These are phyloP conservation scores for Thalassiosira allenii DNA, from an alignment of 352 stramenopile genomes.

Conservation along the genomic window DNA sequence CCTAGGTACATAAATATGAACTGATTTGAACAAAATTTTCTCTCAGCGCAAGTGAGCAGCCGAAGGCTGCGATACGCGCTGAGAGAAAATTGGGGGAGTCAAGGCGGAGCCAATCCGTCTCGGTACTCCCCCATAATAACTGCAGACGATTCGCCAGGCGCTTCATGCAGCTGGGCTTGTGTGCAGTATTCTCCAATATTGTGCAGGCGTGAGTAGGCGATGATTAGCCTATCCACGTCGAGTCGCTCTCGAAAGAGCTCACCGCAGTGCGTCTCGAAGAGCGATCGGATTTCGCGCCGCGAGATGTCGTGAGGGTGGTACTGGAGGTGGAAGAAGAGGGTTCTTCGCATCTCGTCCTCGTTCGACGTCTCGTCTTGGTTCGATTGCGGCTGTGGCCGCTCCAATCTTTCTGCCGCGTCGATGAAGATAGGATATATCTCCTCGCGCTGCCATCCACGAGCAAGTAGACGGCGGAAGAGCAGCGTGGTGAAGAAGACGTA, in stretches of 20 bases:
- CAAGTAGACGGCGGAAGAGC: constrained; percentile 10
- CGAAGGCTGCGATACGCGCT: too few relatives aligned
- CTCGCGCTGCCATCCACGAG: background rate
- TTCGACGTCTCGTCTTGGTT: background rate
- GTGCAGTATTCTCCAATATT: background rate
- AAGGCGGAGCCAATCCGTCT: too few relatives aligned
- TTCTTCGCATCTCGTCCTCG: background rate
- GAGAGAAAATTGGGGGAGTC: too few relatives aligned
- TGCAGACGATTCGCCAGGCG: too few relatives aligned
- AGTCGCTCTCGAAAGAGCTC: background rate
- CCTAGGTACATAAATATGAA: too few relatives aligned
- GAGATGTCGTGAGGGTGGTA: constrained; percentile 21
- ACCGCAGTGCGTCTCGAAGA: background rate
- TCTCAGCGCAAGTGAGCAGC: too few relatives aligned
- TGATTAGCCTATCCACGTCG: constrained; percentile 9
- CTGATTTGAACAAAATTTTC: too few relatives aligned
- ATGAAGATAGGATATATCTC: background rate
- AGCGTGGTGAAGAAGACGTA: constrained; percentile 1
- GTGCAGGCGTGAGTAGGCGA: constrained; percentile 12
- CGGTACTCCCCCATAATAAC: too few relatives aligned
- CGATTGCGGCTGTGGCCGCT: background rate
- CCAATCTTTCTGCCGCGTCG: background rate
- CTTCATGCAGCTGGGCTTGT: constrained; percentile 14
- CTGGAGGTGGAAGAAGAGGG: constrained; percentile 1
- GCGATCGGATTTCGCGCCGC: background rate